Evolutionary conservation across 495 filamentous ascomycete species (phyloP).

Genomic region (Podospora appendiculata): DNA sequence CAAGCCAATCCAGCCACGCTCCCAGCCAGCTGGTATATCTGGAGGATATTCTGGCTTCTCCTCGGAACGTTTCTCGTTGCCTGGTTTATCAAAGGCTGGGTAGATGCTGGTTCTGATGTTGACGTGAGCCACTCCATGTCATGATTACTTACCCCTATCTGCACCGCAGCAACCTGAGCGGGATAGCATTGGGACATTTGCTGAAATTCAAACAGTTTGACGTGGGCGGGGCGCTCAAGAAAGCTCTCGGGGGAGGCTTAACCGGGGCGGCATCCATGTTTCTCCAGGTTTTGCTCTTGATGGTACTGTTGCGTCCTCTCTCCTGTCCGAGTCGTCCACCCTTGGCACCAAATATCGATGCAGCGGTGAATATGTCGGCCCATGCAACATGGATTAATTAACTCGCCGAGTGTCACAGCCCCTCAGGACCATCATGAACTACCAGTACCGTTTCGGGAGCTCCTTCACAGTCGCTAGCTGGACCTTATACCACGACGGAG

Average conservation of each 20-base stretch:
- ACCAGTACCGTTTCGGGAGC: conserved; percentile 26
- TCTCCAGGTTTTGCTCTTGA: conserved; percentile 26
- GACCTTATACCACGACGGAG: conserved; percentile 19
- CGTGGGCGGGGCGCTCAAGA: conserved; percentile 15
- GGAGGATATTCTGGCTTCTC: conserved; percentile 18
- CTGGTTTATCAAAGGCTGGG: conserved; percentile 25
- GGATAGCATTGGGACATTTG: too few species aligned
- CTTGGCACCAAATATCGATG: background rate
- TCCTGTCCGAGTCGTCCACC: background rate
- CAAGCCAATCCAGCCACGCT: too few species aligned
- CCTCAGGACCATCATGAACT: conserved; percentile 30
- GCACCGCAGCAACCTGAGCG: background rate
- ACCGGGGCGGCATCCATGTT: conserved; percentile 27
- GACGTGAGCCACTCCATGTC: conserved; percentile 8
- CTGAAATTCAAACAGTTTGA: conserved; percentile 16
- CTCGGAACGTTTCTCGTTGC: conserved; percentile 8
- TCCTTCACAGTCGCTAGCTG: conserved; percentile 16
- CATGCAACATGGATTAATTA: too few species aligned
- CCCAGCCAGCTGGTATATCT: conserved; percentile 5
- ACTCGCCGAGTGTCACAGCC: conserved; percentile 9
- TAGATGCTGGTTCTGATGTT: conserved; percentile 22
- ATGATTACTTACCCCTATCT: background rate
- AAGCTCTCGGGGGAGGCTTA: conserved; percentile 23
- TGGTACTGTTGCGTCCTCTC: conserved; percentile 12
- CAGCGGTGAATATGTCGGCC: too few species aligned